Evolutionary conservation across 306 rosid genomes (phyloP), one percentile per base, ranked within the genome.

Genomic region (Cicer bijugum): DNA sequence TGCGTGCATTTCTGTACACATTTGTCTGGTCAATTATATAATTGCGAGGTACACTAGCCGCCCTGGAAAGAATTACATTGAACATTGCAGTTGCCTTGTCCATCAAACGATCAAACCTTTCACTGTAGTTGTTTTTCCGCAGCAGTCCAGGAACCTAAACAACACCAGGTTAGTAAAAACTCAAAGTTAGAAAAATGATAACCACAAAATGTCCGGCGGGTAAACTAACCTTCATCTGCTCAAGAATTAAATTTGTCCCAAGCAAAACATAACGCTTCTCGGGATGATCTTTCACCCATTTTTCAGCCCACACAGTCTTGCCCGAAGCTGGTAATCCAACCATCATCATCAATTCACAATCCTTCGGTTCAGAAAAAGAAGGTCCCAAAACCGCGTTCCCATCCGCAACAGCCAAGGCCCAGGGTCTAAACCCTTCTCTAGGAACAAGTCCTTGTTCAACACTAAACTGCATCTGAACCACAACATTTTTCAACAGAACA

Each of bases 231-330:
- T 83, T 89, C 93, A 84, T 89, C 79, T 74, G 89, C 61, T 86
- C 89, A 53, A 86, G 75, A 83, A 83, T 61, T 15, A 57, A 68
- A 51, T 88, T 84, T 12, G 86, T 89, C 28, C 89, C 89, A 7
- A 89, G 93, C 84, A 86, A 60, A 72, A 83, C 78, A 77, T 80
- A 85, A 39, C 82, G 89, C 78, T 85, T 87, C 60, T 85, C 87
- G 2, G 85, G 87, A 46, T 85, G 88, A 52, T 83, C 81, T 63
- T 72, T 82, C 48, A 56, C 78, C 88, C 88, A 85, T 61, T 78
- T 85, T 70, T 83, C 86, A 4, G 91, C 94, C 91, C 91, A 87
- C 2, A 90, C 87, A 75, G 84, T 89, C 76, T 89, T 89, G 4
- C 91, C 91, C 0, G 88, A 87, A 11, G 88, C 89, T 35, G 89